Evolutionary conservation across 257 asterid species (phyloP).

Genomic region (Linaria vulgaris): DNA sequence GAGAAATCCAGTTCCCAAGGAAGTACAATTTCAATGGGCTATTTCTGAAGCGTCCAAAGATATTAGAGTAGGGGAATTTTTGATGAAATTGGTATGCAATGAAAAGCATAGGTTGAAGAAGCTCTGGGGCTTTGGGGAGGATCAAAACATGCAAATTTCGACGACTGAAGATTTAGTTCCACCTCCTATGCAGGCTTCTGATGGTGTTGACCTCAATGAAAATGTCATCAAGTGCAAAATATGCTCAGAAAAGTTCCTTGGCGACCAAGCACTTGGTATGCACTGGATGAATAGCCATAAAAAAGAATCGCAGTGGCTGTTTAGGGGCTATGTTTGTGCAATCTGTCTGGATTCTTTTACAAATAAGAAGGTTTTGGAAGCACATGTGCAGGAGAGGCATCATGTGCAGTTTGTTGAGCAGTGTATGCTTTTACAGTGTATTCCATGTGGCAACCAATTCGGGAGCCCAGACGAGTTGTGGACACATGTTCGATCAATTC

Average conservation of each 20-base stretch:
- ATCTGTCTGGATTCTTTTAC: conserved; percentile 95
- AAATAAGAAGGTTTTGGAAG: conserved; percentile 81
- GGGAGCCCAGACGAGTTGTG: conserved; percentile 86
- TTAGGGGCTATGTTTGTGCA: conserved; percentile 96
- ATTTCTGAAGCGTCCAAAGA: conserved; percentile 90
- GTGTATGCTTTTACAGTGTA: conserved; percentile 96
- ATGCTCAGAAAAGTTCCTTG: conserved; percentile 58
- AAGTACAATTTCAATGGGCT: conserved; percentile 92
- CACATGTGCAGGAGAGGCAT: conserved; percentile 95
- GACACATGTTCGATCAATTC: conserved; percentile 78
- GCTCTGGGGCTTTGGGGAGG: conserved; percentile 67
- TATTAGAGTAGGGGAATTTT: conserved; percentile 49
- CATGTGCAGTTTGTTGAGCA: conserved; percentile 85
- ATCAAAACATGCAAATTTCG: conserved; percentile 42
- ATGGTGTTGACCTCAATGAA: conserved; percentile 38
- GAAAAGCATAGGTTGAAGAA: conserved; percentile 78
- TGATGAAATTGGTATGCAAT: conserved; percentile 58
- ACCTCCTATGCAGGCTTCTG: conserved; percentile 32
- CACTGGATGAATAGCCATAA: conserved; percentile 88
- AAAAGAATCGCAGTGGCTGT: conserved; percentile 95
- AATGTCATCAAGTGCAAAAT: conserved; percentile 72
- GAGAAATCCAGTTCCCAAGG: conserved; percentile 92
- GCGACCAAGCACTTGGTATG: conserved; percentile 68
- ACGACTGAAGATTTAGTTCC: conserved; percentile 42
- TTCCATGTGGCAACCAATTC: conserved; percentile 80